Percentiles rank a stretch among this genome's conserved stretches.
These are phyloP conservation scores for Bisporella sp. DNA, from an alignment of 2,329 filamentous ascomycete species.

Conservation along the genomic window DNA sequence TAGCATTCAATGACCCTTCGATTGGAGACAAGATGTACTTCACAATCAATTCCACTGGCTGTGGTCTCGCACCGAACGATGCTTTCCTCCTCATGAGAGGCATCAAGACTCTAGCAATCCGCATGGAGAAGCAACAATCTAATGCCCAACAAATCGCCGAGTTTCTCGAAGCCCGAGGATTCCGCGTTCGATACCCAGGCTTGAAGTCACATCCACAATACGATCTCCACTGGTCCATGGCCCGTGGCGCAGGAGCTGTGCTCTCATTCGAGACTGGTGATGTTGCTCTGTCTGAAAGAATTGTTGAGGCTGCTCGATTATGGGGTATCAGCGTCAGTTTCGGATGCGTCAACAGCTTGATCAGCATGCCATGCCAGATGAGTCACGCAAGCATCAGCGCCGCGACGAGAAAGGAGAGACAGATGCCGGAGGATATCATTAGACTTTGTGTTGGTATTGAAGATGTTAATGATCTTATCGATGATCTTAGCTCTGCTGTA, in stretches of 20 bases:
- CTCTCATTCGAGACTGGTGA: constrained; percentile 95
- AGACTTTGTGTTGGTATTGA: constrained; percentile 94
- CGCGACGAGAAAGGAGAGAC: constrained; percentile 80
- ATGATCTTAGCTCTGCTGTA: constrained; percentile 86
- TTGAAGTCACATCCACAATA: constrained; percentile 94
- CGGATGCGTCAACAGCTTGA: constrained; percentile 95
- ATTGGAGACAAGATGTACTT: constrained; percentile 91
- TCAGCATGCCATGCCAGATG: constrained; percentile 99
- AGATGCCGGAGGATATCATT: constrained; percentile 96
- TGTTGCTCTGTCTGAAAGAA: constrained; percentile 73
- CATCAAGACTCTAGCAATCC: constrained; percentile 92
- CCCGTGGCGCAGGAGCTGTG: constrained; percentile 87
- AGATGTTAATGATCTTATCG: constrained; percentile 83
- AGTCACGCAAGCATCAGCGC: constrained; percentile 97
- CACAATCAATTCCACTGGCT: constrained; percentile 94
- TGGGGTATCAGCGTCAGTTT: constrained; percentile 98
- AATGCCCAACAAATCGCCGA: constrained; percentile 88
- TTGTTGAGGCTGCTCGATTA: constrained; percentile 85
- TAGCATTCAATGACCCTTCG: constrained; percentile 77
- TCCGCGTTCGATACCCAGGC: constrained; percentile 92
- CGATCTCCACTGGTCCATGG: constrained; percentile 91
- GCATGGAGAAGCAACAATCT: constrained; percentile 96
- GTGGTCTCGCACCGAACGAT: constrained; percentile 90
- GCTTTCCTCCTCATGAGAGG: constrained; percentile 93
- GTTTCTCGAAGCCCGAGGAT: constrained; percentile 85